These are phyloP conservation scores for Camptophora hylomeconis DNA, from an alignment of 2,329 filamentous ascomycete species.

Conservation along the genomic window DNA sequence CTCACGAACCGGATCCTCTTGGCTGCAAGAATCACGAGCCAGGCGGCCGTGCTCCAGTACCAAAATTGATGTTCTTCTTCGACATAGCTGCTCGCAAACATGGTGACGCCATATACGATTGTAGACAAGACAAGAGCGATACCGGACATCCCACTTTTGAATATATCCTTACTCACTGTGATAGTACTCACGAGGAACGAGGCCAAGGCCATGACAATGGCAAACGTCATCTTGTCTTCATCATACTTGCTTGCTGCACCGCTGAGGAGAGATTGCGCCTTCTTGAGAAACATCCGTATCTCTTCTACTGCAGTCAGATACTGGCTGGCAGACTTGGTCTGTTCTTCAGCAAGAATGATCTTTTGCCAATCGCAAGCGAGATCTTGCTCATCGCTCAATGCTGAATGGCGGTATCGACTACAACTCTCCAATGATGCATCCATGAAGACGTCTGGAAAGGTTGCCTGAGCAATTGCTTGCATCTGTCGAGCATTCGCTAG, in stretches of 20 bases:
- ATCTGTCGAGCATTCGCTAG: conserved; percentile 72
- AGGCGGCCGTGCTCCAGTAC: conserved; percentile 64
- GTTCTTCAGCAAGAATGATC: conserved; percentile 3
- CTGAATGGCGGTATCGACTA: too few species aligned
- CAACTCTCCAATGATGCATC: too few species aligned
- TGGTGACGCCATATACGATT: conserved; percentile 63
- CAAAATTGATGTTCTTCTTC: conserved; percentile 98
- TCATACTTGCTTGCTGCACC: conserved; percentile 89
- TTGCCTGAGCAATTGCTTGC: conserved; percentile 59
- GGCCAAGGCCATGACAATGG: conserved; percentile 28
- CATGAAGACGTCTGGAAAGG: conserved; percentile 43
- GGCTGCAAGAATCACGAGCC: conserved; percentile 36
- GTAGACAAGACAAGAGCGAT: conserved; percentile 30
- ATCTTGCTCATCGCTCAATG: conserved; percentile 32
- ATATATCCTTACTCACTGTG: too few species aligned
- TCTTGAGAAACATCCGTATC: conserved; percentile 45
- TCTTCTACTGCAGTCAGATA: too few species aligned
- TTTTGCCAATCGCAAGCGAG: conserved; percentile 59
- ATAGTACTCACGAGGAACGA: too few species aligned
- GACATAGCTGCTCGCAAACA: conserved; percentile 96
- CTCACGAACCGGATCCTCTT: conserved; percentile 16
- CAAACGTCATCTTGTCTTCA: conserved; percentile 45
- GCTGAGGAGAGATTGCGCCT: conserved; percentile 69
- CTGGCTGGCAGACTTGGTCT: conserved; percentile 3
- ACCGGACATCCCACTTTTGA: conserved; percentile 20